Base-by-base conservation (phyloP, 306 rosid genomes). In the Senna siamea region DNA sequence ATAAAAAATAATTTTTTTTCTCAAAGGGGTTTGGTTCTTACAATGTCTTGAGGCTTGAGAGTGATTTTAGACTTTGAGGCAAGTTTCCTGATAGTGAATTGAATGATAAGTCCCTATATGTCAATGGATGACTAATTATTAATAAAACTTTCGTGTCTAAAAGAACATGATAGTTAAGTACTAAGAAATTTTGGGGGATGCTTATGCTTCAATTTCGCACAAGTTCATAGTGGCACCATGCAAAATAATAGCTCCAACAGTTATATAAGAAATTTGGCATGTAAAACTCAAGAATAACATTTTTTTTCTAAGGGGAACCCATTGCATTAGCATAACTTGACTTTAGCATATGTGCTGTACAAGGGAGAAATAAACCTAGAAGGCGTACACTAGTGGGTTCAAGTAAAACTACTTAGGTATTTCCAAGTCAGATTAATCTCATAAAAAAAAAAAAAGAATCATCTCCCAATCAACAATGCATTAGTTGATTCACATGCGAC, bases 61-160 rank as follows among this genome's bases (percentile, higher is more conserved):
- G 89, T 18, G 92, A 85, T 80, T 76, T 78, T 20, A 93, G 78
- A 88, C 92, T 91, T 81, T 76, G 96, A 74, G 98, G 98, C 76
- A 93, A 85, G 72, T 81, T 71, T 35, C 92, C 98, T 23, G 97
- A 91, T 47, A 93, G 56, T 70, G 91, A 81, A 76, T 93, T 93
- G 86, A 9, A 74, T 4, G 98, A 93, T 14, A 93, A 79, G 85
- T 93, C 96, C 88, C 98, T 93, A 84, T 56, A 78, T 43, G 71
- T 44, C 69, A 81, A 75, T 79, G 78, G 47, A 13, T 23, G 41
- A 43, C 38, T 40, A 68, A 60, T 15, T 10, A 73, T 44, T 70
- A 77, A 53, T 41, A 46, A 46, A 69, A 75, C 56, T 69, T 18
- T 43, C 73, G 53, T 34, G 35, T 66, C 28, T 15, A 60, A 50